Conservation (phyloP, 83 land plant species). For the Picea abies region DNA sequence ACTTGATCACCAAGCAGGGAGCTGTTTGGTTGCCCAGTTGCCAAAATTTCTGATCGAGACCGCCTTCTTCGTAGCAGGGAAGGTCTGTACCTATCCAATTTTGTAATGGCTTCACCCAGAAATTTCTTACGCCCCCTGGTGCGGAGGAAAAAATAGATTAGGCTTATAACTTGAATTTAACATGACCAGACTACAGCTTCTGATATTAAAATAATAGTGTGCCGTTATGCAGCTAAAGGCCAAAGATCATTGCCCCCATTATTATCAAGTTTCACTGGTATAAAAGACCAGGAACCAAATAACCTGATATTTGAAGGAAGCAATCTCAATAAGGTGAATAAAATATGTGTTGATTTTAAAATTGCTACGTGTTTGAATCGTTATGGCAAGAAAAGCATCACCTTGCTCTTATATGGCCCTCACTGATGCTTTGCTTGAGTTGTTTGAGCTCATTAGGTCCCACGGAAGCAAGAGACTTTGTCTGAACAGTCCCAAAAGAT, state of each 20-base stretch:
- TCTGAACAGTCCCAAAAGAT: conserved; percentile 37
- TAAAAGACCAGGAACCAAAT: not conserved
- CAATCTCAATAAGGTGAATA: not conserved
- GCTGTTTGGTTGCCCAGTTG: conserved; percentile 31
- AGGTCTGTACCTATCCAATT: conserved; percentile 44
- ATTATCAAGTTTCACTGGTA: not conserved
- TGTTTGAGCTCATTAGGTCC: conserved; percentile 66
- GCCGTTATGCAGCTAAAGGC: not conserved
- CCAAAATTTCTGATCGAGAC: conserved; percentile 40
- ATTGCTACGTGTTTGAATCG: too few relatives aligned
- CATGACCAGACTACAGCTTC: not conserved
- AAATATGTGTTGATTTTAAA: not conserved
- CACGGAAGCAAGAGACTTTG: conserved; percentile 42
- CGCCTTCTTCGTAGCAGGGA: conserved; percentile 56
- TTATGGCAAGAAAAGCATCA: conserved; percentile 16
- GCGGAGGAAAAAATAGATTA: not conserved
- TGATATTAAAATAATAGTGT: not conserved
- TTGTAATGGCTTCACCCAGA: conserved; percentile 55
- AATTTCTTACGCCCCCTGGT: conserved; percentile 56
- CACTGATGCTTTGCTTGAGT: conserved; percentile 41
- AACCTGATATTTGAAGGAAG: not conserved
- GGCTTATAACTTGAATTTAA: too few relatives aligned
- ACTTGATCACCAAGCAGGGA: conserved; percentile 24
- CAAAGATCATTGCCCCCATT: not conserved
- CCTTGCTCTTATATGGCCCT: conserved; percentile 61